Evolutionary conservation across 805 yeast species (phyloP), one percentile per base, ranked within the genome.

Genomic region (Candida berthetii): DNA sequence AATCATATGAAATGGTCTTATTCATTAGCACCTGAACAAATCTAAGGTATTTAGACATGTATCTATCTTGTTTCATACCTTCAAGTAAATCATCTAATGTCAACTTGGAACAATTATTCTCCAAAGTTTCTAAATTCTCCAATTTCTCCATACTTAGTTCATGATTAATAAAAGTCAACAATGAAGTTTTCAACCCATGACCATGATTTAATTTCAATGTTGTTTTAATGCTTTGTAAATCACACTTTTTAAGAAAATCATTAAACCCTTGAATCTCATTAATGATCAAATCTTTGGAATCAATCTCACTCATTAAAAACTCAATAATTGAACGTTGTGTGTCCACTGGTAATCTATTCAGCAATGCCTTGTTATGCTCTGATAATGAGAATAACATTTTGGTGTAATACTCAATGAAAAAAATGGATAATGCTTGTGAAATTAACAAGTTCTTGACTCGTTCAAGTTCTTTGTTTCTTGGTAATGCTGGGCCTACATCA

Each of bases 361-460:
- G 27, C 8, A 34, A 34, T 11, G 17, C 27, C 18, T 22, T 34
- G 18, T 34, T 34, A 9, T 14, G 8, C 13, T 19, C 25, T 3
- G 15, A 13, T 3, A 19, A 3, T 20, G 36, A 34, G 17, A 38
- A 39, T 3, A 43, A 15, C 10, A 25, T n/a, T 4, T 17, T 7
- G 11, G 40, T 7, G 3, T 19, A 15, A 8, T 33, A 35, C 14
- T 31, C 15, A 7, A 48, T 32, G 1, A 22, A 15, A 16, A 35
- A 31, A 1, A 42, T 13, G 3, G 31, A 25, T 1, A 41, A 18
- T n/a, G 44, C 18, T 15, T 44, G 33, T 3, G 37, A 33, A 1
- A 33, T 37, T 9, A 48, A 29, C 9, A 47, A n/a, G 6, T 35
- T 13, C n/a, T 28, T 18, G 7, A 39, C 37, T n/a, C 44, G 28